Evolutionary conservation across 169 alveolate genomes (phyloP).

Genomic region (Plasmodium chabaudi): DNA sequence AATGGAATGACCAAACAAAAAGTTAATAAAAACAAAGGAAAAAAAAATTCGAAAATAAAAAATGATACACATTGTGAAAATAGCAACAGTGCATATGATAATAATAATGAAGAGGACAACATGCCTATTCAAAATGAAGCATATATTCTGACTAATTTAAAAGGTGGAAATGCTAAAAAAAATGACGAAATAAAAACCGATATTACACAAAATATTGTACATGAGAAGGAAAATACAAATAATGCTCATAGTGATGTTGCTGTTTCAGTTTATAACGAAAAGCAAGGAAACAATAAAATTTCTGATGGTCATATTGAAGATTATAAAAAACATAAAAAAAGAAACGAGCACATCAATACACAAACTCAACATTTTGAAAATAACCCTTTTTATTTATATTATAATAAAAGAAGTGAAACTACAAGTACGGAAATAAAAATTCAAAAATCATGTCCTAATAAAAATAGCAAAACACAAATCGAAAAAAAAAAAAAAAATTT

Average conservation of each 20-base stretch:
- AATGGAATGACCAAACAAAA: no score
- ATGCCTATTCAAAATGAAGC: background rate
- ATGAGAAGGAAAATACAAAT: background rate
- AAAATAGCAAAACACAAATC: background rate
- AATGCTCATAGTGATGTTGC: background rate
- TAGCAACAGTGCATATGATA: no score
- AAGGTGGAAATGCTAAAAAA: no score
- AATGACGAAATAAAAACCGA: no score
- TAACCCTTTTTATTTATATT: slow-evolving; percentile 27
- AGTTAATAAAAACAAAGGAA: no score
- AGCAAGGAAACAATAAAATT: background rate
- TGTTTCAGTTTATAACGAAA: background rate
- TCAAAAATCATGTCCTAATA: background rate
- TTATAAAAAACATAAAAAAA: background rate
- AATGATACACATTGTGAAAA: no score
- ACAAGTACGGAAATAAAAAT: slow-evolving; percentile 5
- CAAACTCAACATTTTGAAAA: background rate
- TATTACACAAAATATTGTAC: no score
- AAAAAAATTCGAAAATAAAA: no score
- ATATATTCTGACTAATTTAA: no score
- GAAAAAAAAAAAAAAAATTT: background rate
- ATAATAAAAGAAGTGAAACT: background rate
- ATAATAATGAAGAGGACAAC: slow-evolving; percentile 6
- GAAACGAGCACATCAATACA: no score
- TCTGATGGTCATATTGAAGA: slow-evolving; percentile 2